These are phyloP conservation scores for Pseudopyrenochaeta lycopersici DNA, from an alignment of 2,329 filamentous ascomycete genomes.

Conservation along the genomic window DNA sequence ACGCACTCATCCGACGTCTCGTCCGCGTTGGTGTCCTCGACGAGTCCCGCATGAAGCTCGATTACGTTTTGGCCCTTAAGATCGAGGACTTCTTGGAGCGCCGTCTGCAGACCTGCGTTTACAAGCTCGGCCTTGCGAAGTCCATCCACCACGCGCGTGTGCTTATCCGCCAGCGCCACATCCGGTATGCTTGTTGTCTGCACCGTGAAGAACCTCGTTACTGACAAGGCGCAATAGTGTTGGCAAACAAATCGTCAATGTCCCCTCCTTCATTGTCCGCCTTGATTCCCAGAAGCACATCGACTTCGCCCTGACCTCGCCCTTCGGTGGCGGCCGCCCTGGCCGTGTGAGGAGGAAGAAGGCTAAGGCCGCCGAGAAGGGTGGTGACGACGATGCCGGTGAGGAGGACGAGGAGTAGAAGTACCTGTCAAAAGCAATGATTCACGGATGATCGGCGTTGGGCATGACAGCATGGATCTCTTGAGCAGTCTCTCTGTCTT, in stretches of 20 bases:
- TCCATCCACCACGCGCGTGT: slow-evolving; percentile 99
- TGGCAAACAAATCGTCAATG: slow-evolving; percentile 99
- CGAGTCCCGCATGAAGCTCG: slow-evolving; percentile 99
- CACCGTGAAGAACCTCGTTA: background rate
- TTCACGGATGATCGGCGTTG: slow-evolving; percentile 47
- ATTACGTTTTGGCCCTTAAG: slow-evolving; percentile 99
- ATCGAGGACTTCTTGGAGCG: slow-evolving; percentile 99
- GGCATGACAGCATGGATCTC: slow-evolving; percentile 48
- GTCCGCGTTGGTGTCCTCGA: slow-evolving; percentile 99
- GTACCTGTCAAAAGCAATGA: slow-evolving; percentile 36
- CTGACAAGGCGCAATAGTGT: slow-evolving; percentile 66
- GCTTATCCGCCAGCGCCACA: slow-evolving; percentile 99
- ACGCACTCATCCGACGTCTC: slow-evolving; percentile 99
- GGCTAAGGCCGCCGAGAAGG: slow-evolving; percentile 92
- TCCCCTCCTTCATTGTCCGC: slow-evolving; percentile 98
- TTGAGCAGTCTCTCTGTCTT: slow-evolving; percentile 38
- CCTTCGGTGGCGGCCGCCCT: slow-evolving; percentile 95
- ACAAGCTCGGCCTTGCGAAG: slow-evolving; percentile 99
- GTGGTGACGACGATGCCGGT: slow-evolving; percentile 80
- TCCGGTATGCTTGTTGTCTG: slow-evolving; percentile 66
- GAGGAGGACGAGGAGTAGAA: slow-evolving; percentile 82
- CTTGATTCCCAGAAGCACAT: slow-evolving; percentile 99
- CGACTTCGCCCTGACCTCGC: slow-evolving; percentile 96
- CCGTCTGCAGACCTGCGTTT: slow-evolving; percentile 99
- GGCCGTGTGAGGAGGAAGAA: slow-evolving; percentile 99